Percentiles rank a stretch among this genome's conserved stretches.
phyloP scores from a whole-genome alignment of 2,329 filamentous ascomycete genomes.

The Venturiaceae sp. region DNA sequence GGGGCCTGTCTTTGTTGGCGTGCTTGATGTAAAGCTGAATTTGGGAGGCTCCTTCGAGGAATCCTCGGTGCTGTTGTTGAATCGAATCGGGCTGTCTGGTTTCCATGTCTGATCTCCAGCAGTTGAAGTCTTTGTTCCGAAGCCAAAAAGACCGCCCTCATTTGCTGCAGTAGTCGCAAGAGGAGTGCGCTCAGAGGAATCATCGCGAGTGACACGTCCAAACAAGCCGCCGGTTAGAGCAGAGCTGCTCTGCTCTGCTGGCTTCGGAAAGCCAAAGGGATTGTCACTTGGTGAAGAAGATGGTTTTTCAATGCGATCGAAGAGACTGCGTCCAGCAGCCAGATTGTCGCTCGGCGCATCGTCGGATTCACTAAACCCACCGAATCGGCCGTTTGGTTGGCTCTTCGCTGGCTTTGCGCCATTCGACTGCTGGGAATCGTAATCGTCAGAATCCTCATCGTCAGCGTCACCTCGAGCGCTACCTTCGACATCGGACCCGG shows the following conservation, averaged over 20 bases:
- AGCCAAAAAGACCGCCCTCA: background rate
- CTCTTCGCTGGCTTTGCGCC: background rate
- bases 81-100: constrained; percentile 36
- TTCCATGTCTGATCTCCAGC: constrained; percentile 37
- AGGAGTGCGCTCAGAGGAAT: constrained; percentile 9
- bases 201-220: constrained; percentile 12
- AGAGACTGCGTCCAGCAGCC: background rate
- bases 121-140: constrained; percentile 9
- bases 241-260: background rate
- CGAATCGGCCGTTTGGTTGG: background rate
- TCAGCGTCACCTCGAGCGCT: constrained; percentile 17
- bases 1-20: constrained; percentile 1
- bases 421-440: constrained; percentile 6
- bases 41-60: constrained; percentile 6
- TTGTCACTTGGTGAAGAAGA: background rate
- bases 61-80: constrained; percentile 21
- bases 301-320: background rate
- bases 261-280: background rate
- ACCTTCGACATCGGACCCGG: background rate
- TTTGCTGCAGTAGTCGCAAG: constrained; percentile 1
- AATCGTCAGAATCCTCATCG: constrained; percentile 18
- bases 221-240: constrained; percentile 12
- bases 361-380: background rate
- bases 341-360: background rate
- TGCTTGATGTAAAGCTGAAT: constrained; percentile 9